Percentiles rank a stretch among this genome's conserved stretches.
These are phyloP conservation scores for Austroboletus eburneus DNA, from an alignment of 768 basidiomycete species.

Conservation along the genomic window DNA sequence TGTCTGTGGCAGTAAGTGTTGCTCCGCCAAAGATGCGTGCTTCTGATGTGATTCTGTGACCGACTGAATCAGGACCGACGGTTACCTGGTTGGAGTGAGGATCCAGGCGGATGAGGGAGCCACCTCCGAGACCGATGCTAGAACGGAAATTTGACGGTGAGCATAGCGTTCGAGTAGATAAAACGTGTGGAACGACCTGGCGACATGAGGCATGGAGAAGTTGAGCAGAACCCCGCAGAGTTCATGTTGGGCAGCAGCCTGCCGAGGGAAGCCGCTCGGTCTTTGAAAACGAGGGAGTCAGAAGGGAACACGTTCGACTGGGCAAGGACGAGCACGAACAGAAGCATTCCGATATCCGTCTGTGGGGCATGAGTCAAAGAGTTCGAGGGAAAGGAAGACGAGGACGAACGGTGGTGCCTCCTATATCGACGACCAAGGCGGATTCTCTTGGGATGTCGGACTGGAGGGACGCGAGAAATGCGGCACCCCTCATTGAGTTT, in stretches of 20 bases:
- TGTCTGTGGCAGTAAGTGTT: constrained; percentile 58
- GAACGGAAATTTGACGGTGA: constrained; percentile 6
- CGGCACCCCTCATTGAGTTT: constrained; percentile 68
- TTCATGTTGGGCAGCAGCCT: constrained; percentile 59
- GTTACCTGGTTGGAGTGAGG: constrained; percentile 37
- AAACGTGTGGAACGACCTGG: constrained; percentile 24
- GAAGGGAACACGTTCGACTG: neutral
- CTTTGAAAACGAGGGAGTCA: constrained; percentile 20
- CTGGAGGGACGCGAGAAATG: constrained; percentile 48
- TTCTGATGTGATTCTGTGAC: constrained; percentile 47
- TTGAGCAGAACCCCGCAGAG: constrained; percentile 59
- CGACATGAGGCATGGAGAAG: constrained; percentile 57
- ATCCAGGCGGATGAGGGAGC: constrained; percentile 44
- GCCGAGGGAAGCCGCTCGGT: constrained; percentile 56
- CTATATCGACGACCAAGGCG: constrained; percentile 57
- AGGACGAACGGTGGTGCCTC: constrained; percentile 51
- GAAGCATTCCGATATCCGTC: constrained; percentile 59
- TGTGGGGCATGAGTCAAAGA: constrained; percentile 15
- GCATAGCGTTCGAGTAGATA: neutral
- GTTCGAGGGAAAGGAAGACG: constrained; percentile 4
- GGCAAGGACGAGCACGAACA: constrained; percentile 26
- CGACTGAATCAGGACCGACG: constrained; percentile 65
- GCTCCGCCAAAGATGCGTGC: constrained; percentile 53
- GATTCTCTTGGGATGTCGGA: constrained; percentile 31
- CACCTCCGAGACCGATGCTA: constrained; percentile 62